Percentiles rank a stretch among this genome's conserved stretches.
Conservation (phyloP, 768 basidiomycete species). For the Boletus sensibilis region DNA sequence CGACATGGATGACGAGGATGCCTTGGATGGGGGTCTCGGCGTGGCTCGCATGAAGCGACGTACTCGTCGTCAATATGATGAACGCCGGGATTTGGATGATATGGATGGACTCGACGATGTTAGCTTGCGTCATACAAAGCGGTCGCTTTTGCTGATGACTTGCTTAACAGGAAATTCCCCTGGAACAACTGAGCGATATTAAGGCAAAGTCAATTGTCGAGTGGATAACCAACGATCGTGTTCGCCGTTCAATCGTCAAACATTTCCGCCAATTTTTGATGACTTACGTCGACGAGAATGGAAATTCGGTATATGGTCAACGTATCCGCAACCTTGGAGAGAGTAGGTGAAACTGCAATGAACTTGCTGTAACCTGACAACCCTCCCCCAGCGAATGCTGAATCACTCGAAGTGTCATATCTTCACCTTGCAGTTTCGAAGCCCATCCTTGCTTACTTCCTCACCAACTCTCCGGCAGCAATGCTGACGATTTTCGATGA, state of each 20-base stretch:
- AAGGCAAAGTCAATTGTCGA: slow-evolving; percentile 96
- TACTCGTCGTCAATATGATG: slow-evolving; percentile 90
- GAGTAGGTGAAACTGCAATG: slow-evolving; percentile 51
- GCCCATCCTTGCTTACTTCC: slow-evolving; percentile 94
- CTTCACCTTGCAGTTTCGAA: slow-evolving; percentile 91
- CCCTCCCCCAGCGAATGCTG: slow-evolving; percentile 73
- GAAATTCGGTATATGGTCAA: slow-evolving; percentile 90
- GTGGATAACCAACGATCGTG: slow-evolving; percentile 94
- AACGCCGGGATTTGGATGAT: slow-evolving; percentile 87
- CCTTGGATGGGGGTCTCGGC: slow-evolving; percentile 64
- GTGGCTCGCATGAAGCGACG: slow-evolving; percentile 74
- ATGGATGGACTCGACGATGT: slow-evolving; percentile 87
- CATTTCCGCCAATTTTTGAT: slow-evolving; percentile 95
- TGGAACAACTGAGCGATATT: slow-evolving; percentile 96
- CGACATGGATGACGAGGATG: slow-evolving; percentile 74
- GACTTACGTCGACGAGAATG: slow-evolving; percentile 92
- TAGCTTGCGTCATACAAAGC: slow-evolving; percentile 27
- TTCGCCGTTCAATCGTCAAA: slow-evolving; percentile 83
- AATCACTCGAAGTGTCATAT: slow-evolving; percentile 97
- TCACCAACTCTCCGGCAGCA: slow-evolving; percentile 89
- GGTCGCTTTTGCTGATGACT: slow-evolving; percentile 15
- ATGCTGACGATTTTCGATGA: slow-evolving; percentile 96
- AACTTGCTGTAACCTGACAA: slow-evolving; percentile 13
- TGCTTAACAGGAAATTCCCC: slow-evolving; percentile 73
- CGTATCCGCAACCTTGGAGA: slow-evolving; percentile 93